Percentiles rank a stretch among this genome's conserved stretches.
These are phyloP conservation scores for Citrus reticulata DNA, from an alignment of 345 rosid species.

Conservation along the genomic window DNA sequence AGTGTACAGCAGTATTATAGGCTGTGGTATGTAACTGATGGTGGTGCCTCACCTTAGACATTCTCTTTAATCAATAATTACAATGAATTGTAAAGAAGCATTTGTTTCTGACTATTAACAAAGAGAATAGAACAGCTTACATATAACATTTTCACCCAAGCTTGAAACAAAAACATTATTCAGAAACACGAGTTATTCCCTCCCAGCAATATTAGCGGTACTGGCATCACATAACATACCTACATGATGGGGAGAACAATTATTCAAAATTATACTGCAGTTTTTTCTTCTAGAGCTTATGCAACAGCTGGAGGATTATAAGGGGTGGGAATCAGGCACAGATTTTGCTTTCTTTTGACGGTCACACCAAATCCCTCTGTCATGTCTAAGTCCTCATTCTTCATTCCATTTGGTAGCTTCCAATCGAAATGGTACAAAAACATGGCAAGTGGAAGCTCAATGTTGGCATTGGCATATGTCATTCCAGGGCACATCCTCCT, in stretches of 20 bases:
- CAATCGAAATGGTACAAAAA: background rate
- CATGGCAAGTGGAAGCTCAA: background rate
- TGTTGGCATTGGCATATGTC: background rate
- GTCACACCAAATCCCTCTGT: background rate
- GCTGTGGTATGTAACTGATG: too few species aligned
- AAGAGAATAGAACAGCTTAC: too few species aligned
- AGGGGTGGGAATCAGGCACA: background rate
- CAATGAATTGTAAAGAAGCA: too few species aligned
- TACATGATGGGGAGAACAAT: background rate
- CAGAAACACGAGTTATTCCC: too few species aligned
- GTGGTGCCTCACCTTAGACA: too few species aligned
- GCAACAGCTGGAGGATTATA: background rate
- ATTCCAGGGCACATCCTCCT: background rate
- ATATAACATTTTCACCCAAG: too few species aligned
- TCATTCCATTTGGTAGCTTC: background rate
- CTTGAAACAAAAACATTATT: too few species aligned
- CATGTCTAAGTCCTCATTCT: background rate
- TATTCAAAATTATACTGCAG: background rate
- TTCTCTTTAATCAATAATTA: too few species aligned
- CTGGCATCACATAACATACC: too few species aligned
- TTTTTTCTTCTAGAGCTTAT: background rate
- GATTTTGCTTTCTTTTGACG: background rate
- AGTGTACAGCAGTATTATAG: too few species aligned
- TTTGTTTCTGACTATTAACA: too few species aligned
- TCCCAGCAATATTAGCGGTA: too few species aligned